A percentile compares a stretch with the other conserved stretches of the same genome.
phyloP scores from a whole-genome alignment of 164 flowering plant genomes.

The Kingdonia uniflora region DNA sequence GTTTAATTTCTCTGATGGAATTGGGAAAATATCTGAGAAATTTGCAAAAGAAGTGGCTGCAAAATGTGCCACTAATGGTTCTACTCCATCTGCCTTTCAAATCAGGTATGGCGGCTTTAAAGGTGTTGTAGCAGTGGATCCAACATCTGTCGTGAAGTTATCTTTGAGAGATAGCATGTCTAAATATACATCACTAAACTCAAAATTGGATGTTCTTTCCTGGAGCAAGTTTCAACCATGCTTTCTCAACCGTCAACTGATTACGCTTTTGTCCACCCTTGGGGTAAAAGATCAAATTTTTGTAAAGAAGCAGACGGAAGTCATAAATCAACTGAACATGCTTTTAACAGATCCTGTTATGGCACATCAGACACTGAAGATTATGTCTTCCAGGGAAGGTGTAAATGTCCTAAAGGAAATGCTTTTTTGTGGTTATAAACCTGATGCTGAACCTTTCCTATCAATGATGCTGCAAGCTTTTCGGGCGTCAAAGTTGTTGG shows the following conservation, averaged over 20 bases:
- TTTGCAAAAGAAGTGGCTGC: slow-evolving; percentile 60
- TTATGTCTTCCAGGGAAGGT: slow-evolving; percentile 63
- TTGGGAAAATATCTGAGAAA: slow-evolving; percentile 70
- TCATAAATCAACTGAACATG: slow-evolving; percentile 38
- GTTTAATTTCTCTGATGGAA: slow-evolving; percentile 82
- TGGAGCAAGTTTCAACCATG: slow-evolving; percentile 76
- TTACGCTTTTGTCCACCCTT: slow-evolving; percentile 73
- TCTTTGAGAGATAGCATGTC: slow-evolving; percentile 69
- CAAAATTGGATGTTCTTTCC: slow-evolving; percentile 57
- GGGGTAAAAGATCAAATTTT: slow-evolving; percentile 59
- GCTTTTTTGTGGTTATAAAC: slow-evolving; percentile 66
- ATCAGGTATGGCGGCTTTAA: slow-evolving; percentile 79
- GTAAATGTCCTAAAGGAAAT: slow-evolving; percentile 55
- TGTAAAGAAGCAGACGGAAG: slow-evolving; percentile 51
- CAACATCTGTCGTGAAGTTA: slow-evolving; percentile 36
- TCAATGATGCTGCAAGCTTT: slow-evolving; percentile 75
- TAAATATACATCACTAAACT: slow-evolving; percentile 48
- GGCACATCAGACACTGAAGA: slow-evolving; percentile 53
- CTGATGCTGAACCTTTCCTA: slow-evolving; percentile 68
- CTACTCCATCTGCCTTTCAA: slow-evolving; percentile 77
- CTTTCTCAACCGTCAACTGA: slow-evolving; percentile 67
- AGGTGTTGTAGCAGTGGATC: slow-evolving; percentile 89
- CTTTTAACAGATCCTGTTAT: slow-evolving; percentile 44
- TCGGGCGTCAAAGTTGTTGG: slow-evolving; percentile 50
- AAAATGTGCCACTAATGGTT: slow-evolving; percentile 37